Conservation (phyloP, 1,139 yeast genomes). For the Geotrichum bryndzae region DNA sequence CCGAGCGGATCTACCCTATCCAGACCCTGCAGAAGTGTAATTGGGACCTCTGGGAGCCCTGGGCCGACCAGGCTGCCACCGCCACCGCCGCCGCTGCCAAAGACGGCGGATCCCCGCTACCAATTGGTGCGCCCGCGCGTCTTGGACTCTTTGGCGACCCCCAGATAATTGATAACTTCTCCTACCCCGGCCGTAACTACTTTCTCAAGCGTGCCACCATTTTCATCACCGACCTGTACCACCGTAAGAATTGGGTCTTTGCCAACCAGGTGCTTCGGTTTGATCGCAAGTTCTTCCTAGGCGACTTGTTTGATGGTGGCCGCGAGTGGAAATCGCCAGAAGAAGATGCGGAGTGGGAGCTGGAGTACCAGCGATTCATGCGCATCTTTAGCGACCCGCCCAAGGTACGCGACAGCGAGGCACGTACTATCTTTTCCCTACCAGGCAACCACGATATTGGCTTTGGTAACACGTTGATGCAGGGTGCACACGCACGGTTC, state of each 20-base stretch:
- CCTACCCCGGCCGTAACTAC: constrained; percentile 43
- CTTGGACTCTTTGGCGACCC: constrained; percentile 85
- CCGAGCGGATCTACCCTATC: constrained; percentile 55
- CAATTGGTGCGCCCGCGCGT: constrained; percentile 29
- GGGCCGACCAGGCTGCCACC: background rate
- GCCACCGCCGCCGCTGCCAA: background rate
- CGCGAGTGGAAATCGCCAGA: constrained; percentile 57
- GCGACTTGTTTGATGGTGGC: constrained; percentile 94
- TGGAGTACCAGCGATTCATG: constrained; percentile 66
- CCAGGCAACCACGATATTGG: constrained; percentile 98
- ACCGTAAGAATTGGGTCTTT: constrained; percentile 66
- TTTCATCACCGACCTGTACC: constrained; percentile 62
- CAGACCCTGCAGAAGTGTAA: constrained; percentile 46
- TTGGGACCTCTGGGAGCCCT: constrained; percentile 66
- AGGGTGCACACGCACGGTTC: constrained; percentile 56
- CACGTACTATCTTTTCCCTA: constrained; percentile 44
- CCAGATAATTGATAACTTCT: constrained; percentile 75
- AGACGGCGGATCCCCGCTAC: background rate
- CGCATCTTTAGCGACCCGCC: constrained; percentile 51
- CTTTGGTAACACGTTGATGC: constrained; percentile 61
- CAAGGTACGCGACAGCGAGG: constrained; percentile 32
- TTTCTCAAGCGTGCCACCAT: constrained; percentile 34
- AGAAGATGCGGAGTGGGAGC: constrained; percentile 56
- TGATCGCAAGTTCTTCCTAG: constrained; percentile 70
- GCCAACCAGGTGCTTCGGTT: constrained; percentile 61